Evolutionary conservation across 306 rosid genomes (phyloP), one percentile per base, ranked within the genome.

Genomic region (Alnus glutinosa): DNA sequence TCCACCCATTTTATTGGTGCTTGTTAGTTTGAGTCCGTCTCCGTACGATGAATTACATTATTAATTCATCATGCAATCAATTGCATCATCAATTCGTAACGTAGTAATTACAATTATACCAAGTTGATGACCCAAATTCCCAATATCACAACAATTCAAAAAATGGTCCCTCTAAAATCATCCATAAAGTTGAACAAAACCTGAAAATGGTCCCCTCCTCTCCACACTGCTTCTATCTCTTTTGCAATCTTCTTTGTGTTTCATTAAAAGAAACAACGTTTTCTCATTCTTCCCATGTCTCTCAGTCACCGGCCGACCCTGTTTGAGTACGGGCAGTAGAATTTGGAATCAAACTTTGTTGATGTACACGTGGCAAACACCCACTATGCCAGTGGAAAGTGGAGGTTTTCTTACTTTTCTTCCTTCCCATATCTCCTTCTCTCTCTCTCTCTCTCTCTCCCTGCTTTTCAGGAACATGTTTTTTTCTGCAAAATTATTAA

Each of bases 181-280:
- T 14, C 58, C 55, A 75, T 23, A 70, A 54, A 57, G 63, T 14
- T 1, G 5, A 54, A 6, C 4, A n/a, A 7, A 19, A 18, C 42
- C 12, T n/a, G 49, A 44, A 68, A 68, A 68, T 68, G 72, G 72
- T 68, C 72, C 72, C 86, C 84, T 77, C 5, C 49, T 42, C 50
- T 34, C 44, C 23, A 59, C 9, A 12, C 63, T 55, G 73, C 77
- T 52, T 74, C 23, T 23, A 19, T 74, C 68, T 50, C 59, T 58
- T n/a, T 34, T 42, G 23, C 44, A 72, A 51, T 77, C 76, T 61
- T 73, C 59, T 73, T 62, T 51, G 86, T 90, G 94, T 90, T 86
- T 89, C 91, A 78, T 89, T 84, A 82, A 86, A 87, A 78, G 89
- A 87, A 87, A 87, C 93, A 87, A 80, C 7, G 48, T 32, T 61